Base-by-base conservation (phyloP, 1,139 yeast species). In the Ogataea hybrid region DNA sequence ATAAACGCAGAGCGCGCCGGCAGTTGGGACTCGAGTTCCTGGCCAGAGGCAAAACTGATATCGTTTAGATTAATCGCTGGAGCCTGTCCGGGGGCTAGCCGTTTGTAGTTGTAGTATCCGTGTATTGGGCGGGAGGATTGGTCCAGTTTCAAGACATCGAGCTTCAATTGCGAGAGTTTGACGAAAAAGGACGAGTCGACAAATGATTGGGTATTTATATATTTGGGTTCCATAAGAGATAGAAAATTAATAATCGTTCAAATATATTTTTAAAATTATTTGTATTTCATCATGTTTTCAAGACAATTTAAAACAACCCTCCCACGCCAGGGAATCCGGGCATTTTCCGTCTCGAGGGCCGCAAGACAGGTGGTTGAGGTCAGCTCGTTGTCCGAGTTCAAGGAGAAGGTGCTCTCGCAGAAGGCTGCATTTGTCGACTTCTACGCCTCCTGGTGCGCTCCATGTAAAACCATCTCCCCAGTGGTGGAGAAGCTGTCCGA, bases 371-470 rank as follows among this genome's bases (percentile, higher is more conserved):
- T 38, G 3, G 28, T 48, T 17, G 64, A 62, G 37, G 43, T 75
- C 20, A 47, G 60, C 3, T 56, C 62, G 27, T 54, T 65, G 33
- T 58, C 69, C 40, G 79, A 77, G 53, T 80, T 81, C 60, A 65
- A 69, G 28, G 67, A 66, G 22, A 70, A 76, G 33, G 69, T 77
- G 50, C 58, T 64, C 52, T 63, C 71, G 61, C 68, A 70, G 50
- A 76, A 83, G 47, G 67, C 83, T 63, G 79, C 84, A 34, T 77
- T 86, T 28, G 84, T 87, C 48, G 96, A 88, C 64, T 88, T 86
- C 64, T 83, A 76, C 59, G 96, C 96, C 41, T 77, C 84, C 39
- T 88, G 96, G 96, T 88, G 96, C 69, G 95, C 92, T 42, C 96
- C 96, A 32, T 88, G 96, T 70, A 84, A 84, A 65, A 85, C 85